Percentiles rank a stretch among this genome's conserved stretches.
phyloP scores from a whole-genome alignment of 208 protist species.

The Trypanosoma grayi region DNA sequence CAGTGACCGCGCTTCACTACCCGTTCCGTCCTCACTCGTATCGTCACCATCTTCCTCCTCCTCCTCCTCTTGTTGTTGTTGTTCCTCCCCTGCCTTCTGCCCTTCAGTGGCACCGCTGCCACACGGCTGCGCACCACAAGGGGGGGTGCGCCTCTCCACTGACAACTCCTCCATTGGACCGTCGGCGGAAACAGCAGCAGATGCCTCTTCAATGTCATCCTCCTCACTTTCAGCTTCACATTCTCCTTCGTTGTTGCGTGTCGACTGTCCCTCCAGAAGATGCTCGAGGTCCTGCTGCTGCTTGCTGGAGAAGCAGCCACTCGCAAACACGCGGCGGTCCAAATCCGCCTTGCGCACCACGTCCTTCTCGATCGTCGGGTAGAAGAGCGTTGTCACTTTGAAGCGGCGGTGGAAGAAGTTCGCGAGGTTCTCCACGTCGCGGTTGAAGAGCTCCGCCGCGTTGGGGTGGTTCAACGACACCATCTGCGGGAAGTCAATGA shows the following conservation, averaged over 20 bases:
- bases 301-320: constrained; percentile 67
- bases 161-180: too few species aligned
- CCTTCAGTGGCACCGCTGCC: background rate
- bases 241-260: constrained; percentile 1
- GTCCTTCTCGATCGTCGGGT: constrained; percentile 72
- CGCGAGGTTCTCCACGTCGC: constrained; percentile 97
- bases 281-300: constrained; percentile 73
- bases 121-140: background rate
- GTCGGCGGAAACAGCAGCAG: background rate
- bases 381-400: constrained; percentile 64
- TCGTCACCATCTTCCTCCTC: constrained; percentile 2
- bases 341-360: constrained; percentile 70
- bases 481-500: constrained; percentile 99
- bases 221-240: constrained; percentile 21
- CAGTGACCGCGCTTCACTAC: constrained; percentile 34
- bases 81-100: background rate
- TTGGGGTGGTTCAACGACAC: constrained; percentile 96
- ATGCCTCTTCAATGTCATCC: constrained; percentile 21
- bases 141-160: background rate
- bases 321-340: constrained; percentile 80
- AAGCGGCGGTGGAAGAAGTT: constrained; percentile 95
- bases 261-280: constrained; percentile 55
- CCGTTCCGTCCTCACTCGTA: constrained; percentile 20
- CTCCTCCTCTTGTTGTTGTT: constrained; percentile 22
- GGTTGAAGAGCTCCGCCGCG: constrained; percentile 94